Base-by-base conservation (phyloP, 2,329 filamentous ascomycete species). In the Arthrobotrys entomopaga region DNA sequence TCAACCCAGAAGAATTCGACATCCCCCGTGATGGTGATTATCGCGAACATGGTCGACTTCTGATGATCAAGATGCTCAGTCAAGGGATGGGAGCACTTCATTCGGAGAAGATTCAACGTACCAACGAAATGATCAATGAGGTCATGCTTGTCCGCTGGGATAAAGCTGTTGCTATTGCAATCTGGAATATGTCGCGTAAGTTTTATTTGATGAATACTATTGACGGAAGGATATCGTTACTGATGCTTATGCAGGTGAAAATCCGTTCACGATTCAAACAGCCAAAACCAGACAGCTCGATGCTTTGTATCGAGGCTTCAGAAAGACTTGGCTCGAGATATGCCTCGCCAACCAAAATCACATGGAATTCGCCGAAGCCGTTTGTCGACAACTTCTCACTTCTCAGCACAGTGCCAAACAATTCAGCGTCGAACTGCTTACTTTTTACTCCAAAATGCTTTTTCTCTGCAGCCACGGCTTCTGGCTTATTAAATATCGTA, bases 91-190 rank as follows among this genome's bases (percentile, higher is more conserved):
- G 69, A 26, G 69, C 61, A n/a, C 24, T 73, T 54, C 61, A 60
- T 49, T 26, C 38, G 5, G 49, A 63, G 7, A 56, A 46, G 42
- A 73, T 66, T 20, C 61, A 66, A 49, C 69, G 69, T 3, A 60
- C 24, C 11, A 73, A 63, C 20, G 69, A 73, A 7, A 73, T 73
- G 69, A 66, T 73, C 29, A 73, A 66, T 24, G 63, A 73, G 15
- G 34, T 49, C 15, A 66, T 73, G 61, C 58, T 73, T 24, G 40
- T 13, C 10, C 11, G 49, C 11, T 73, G 69, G 69, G 69, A 73
- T 24, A 65, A 61, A 34, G 34, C 57, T 6, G 56, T 73, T 43
- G 69, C 40, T 8, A 54, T 65, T 13, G 24, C 22, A 15, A 29
- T 73, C 20, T 61, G 53, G 61, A 73, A 73, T 29, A 48, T 73